phyloP scores from a whole-genome alignment of 2,329 filamentous ascomycete genomes.

The Aspergillus ruber region DNA sequence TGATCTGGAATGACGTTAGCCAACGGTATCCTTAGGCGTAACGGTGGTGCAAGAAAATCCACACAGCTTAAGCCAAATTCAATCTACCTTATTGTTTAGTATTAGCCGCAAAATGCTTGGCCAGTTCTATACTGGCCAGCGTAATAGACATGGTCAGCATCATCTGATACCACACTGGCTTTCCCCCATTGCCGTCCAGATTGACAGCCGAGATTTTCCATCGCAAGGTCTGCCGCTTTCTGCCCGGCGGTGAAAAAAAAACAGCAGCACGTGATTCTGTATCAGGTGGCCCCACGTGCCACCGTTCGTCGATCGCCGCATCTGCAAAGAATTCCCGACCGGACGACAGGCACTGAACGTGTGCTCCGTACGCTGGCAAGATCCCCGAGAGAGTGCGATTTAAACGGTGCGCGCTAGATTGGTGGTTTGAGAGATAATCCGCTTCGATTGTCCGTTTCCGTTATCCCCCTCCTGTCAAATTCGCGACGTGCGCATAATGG shows the following conservation, averaged over 20 bases:
- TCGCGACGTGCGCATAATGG: slow-evolving; percentile 17
- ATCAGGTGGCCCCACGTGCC: background rate
- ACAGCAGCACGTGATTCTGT: background rate
- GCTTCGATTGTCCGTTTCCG: background rate
- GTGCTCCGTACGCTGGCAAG: background rate
- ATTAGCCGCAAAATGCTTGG: background rate
- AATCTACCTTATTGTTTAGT: background rate
- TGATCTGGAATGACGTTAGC: background rate
- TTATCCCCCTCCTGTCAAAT: background rate
- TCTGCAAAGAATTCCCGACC: slow-evolving; percentile 1
- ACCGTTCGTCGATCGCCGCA: background rate
- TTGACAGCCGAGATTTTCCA: background rate
- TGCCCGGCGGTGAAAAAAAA: slow-evolving; percentile 1
- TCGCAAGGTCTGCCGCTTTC: background rate
- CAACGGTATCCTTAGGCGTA: background rate
- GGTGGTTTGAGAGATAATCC: background rate
- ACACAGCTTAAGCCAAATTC: background rate
- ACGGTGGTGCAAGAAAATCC: background rate
- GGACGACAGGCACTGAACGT: background rate
- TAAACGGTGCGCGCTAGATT: background rate
- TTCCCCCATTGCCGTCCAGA: background rate
- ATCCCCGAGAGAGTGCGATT: background rate
- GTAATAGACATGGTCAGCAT: background rate
- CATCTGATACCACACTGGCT: background rate
- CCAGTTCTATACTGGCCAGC: background rate